A percentile compares a stretch with the other conserved stretches of the same genome.
Evolutionary conservation across 1,284 basidiomycete species (phyloP).

Genomic region (Apiotrichum laibachii): DNA sequence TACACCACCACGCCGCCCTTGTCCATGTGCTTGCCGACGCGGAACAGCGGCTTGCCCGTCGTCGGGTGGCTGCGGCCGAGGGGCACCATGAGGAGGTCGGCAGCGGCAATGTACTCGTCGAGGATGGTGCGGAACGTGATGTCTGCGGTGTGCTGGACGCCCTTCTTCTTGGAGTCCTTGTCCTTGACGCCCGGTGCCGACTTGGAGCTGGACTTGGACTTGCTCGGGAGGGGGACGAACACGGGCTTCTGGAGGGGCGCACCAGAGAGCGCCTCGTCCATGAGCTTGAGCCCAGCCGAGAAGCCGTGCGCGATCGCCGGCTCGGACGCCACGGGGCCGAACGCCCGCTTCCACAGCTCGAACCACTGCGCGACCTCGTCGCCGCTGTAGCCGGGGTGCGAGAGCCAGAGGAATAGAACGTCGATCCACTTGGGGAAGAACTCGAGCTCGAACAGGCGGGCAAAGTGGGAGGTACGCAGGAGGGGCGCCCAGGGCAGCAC

Average conservation of each 20-base stretch:
- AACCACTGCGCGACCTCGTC: conserved; percentile 90
- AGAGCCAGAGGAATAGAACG: conserved; percentile 85
- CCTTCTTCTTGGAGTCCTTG: conserved; percentile 9
- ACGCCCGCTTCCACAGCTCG: conserved; percentile 76
- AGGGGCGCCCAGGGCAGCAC: conserved; percentile 74
- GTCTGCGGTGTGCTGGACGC: conserved; percentile 57
- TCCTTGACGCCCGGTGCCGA: conserved; percentile 14
- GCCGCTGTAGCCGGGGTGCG: conserved; percentile 74
- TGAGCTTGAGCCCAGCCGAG: conserved; percentile 77
- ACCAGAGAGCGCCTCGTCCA: conserved; percentile 68
- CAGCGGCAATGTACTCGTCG: conserved; percentile 76
- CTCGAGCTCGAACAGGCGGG: conserved; percentile 77
- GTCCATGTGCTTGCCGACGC: conserved; percentile 70
- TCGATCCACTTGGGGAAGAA: conserved; percentile 97
- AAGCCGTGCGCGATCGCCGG: conserved; percentile 73
- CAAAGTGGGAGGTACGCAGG: conserved; percentile 71
- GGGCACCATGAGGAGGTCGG: conserved; percentile 85
- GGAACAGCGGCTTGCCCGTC: conserved; percentile 81
- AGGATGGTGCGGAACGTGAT: conserved; percentile 86
- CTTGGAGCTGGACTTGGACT: not conserved
- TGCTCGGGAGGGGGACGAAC: conserved; percentile 42
- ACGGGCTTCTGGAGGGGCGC: conserved; percentile 66
- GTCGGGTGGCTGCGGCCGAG: conserved; percentile 74
- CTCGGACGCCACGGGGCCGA: conserved; percentile 65
- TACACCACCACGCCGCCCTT: conserved; percentile 78